A percentile compares a stretch with the other conserved stretches of the same genome.
phyloP scores from a whole-genome alignment of 2,329 filamentous ascomycete species.

The Rasamsonia emersonii region DNA sequence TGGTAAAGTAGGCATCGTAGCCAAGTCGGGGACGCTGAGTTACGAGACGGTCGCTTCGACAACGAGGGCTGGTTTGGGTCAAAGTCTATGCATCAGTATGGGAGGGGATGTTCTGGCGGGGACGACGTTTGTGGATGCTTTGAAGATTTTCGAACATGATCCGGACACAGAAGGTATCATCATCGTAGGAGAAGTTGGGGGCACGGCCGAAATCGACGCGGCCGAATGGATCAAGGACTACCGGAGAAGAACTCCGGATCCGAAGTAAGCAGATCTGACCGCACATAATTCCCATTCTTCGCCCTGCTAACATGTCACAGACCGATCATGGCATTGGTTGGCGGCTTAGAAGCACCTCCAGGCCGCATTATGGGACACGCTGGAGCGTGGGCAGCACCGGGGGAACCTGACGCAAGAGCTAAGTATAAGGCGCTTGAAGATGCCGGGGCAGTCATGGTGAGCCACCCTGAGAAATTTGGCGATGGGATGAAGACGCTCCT shows the following conservation, averaged over 20 bases:
- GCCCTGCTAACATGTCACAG: conserved; percentile 29
- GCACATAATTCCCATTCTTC: neutral
- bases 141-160: conserved; percentile 59
- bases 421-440: conserved; percentile 60
- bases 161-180: conserved; percentile 63
- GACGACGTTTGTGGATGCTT: conserved; percentile 63
- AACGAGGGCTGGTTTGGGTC: conserved; percentile 64
- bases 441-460: conserved; percentile 61
- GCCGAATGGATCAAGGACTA: conserved; percentile 67
- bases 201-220: conserved; percentile 60
- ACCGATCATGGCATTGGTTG: conserved; percentile 65
- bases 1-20: conserved; percentile 64
- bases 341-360: conserved; percentile 54
- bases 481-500: conserved; percentile 57
- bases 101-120: conserved; percentile 68
- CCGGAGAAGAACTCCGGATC: conserved; percentile 45
- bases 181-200: conserved; percentile 64
- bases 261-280: conserved; percentile 47
- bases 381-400: conserved; percentile 60
- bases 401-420: conserved; percentile 54
- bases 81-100: conserved; percentile 69
- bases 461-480: conserved; percentile 69
- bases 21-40: conserved; percentile 72
- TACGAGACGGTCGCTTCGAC: conserved; percentile 72
- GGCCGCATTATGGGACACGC: conserved; percentile 71